Evolutionary conservation across 805 yeast species (phyloP), one percentile per base, ranked within the genome.

Genomic region (Priceomyces medius): DNA sequence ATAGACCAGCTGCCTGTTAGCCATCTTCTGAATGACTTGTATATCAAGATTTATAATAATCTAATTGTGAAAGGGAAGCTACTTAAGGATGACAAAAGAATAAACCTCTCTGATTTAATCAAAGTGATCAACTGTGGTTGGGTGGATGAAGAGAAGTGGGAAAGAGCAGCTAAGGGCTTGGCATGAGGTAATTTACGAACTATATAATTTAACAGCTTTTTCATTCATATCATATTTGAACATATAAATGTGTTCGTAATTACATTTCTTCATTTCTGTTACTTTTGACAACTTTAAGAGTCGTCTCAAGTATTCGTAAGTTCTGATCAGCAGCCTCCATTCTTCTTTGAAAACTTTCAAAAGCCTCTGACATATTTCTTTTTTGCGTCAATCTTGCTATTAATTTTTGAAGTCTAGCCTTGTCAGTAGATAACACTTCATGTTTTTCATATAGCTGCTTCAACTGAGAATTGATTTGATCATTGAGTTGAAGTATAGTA

Each of bases 71-170:
- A 84, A 54, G 82, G 83, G 27, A 80, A 81, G 51, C 73, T 78
- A 5, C 71, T 91, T 53, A 82, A 79, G 53, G 70, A 70, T 42
- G 64, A 58, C 26, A 63, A 58, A 43, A 86, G 89, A 12, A 69
- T 91, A 63, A 88, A 86, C 59, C 73, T 91, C 52, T 71, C 69
- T 43, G 96, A 88, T 58, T 79, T 85, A 31, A 58, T 88, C 38
- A 75, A 76, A 48, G 77, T 90, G 18, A 75, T 90, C 31, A 81
- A 87, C 53, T 78, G 85, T 3, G 97, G 97, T 14, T 90, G 98
- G 98, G 73, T 76, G 12, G 82, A 80, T 45, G 80, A 80, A 17
- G 88, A 83, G 38, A 78, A 80, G 49, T 90, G 93, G 91, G 83
- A 77, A 43, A 64, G 73, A 27, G 76, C 76, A 3, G 72, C 73